These are phyloP conservation scores for Thyridium curvatum DNA, from an alignment of 2,329 filamentous ascomycete genomes.

Conservation along the genomic window DNA sequence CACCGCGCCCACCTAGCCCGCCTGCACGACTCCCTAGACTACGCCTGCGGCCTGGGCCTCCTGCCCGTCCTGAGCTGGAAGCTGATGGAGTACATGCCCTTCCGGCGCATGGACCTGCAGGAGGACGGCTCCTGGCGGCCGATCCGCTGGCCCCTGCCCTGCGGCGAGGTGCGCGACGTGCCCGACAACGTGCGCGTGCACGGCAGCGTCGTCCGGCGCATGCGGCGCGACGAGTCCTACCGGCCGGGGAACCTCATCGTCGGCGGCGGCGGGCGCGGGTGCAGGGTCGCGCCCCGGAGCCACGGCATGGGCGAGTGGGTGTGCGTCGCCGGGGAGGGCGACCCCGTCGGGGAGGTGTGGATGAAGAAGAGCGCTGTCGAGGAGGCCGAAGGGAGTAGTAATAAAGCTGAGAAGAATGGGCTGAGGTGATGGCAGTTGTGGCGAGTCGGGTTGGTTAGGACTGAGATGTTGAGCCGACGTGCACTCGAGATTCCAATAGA, in stretches of 20 bases:
- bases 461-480: too few species aligned
- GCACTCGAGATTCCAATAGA: too few species aligned
- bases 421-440: too few species aligned
- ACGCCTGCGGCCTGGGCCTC: constrained; percentile 49
- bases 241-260: constrained; percentile 75
- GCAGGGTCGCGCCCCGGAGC: constrained; percentile 51
- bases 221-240: constrained; percentile 58
- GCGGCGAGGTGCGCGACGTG: constrained; percentile 72
- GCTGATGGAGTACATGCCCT: constrained; percentile 76
- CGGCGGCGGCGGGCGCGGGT: constrained; percentile 69
- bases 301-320: constrained; percentile 69
- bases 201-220: constrained; percentile 65
- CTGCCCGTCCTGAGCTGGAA: constrained; percentile 63
- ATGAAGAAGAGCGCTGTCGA: constrained; percentile 29
- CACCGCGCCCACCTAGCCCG: constrained; percentile 45
- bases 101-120: constrained; percentile 73
- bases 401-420: too few species aligned
- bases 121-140: constrained; percentile 70
- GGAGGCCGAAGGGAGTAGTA: constrained; percentile 20
- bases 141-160: constrained; percentile 73
- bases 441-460: too few species aligned
- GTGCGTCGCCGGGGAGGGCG: constrained; percentile 56
- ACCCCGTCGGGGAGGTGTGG: constrained; percentile 65
- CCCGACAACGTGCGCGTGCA: constrained; percentile 66
- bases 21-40: constrained; percentile 68